phyloP scores from a whole-genome alignment of 139 green algal species.

The Desmodesmus armatus region DNA sequence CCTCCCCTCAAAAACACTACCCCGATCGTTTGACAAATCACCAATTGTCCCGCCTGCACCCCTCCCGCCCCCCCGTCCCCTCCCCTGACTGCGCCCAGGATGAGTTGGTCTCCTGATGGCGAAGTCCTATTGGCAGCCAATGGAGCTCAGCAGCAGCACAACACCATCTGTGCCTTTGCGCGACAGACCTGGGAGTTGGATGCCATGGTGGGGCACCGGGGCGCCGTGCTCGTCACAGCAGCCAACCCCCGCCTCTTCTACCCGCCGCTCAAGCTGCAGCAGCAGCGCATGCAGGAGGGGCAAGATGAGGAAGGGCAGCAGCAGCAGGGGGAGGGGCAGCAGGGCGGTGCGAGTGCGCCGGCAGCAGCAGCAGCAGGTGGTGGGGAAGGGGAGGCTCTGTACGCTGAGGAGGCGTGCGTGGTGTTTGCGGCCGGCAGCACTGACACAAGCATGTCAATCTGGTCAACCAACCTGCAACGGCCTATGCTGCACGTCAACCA shows the following conservation, averaged over 20 bases:
- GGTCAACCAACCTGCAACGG: no score
- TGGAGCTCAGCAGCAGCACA: conserved; percentile 44
- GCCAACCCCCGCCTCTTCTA: conserved; percentile 83
- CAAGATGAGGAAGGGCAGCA: neutral
- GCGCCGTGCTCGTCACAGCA: conserved; percentile 68
- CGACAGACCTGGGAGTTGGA: conserved; percentile 43
- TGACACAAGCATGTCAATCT: no score
- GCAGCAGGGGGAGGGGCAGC: neutral
- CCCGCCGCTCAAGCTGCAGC: conserved; percentile 1
- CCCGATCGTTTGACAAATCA: no score
- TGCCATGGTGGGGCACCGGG: conserved; percentile 69
- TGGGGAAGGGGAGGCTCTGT: neutral
- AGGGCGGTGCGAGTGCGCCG: neutral
- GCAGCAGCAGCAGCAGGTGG: neutral
- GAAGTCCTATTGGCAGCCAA: conserved; percentile 69
- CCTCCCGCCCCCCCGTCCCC: no score
- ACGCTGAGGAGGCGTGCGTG: no score
- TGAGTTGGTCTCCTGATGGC: conserved; percentile 83
- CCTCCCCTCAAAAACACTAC: no score
- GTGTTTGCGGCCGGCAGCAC: no score
- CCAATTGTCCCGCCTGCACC: no score
- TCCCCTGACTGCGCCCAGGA: conserved; percentile 9
- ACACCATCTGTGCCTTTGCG: conserved; percentile 35
- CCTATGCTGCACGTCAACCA: no score
- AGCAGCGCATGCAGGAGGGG: neutral